These are phyloP conservation scores for Jaapia argillacea DNA, from an alignment of 768 basidiomycete species.

Conservation along the genomic window DNA sequence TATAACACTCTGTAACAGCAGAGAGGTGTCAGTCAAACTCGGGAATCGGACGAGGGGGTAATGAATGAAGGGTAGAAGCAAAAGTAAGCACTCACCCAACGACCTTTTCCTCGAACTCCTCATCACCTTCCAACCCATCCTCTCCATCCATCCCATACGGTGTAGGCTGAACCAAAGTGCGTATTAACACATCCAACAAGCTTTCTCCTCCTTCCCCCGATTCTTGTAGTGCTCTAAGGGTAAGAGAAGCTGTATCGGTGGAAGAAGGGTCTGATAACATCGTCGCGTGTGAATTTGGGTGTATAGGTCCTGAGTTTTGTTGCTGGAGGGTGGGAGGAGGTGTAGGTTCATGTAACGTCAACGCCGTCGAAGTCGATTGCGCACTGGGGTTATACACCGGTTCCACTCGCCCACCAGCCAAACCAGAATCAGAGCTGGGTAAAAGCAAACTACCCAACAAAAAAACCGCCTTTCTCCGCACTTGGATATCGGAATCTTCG, in stretches of 20 bases:
- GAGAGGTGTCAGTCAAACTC: no score
- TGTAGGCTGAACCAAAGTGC: conserved; percentile 41
- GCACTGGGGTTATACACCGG: background rate
- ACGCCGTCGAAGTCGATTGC: background rate
- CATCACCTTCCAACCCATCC: conserved; percentile 42
- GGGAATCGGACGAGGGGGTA: no score
- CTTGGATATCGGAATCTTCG: conserved; percentile 65
- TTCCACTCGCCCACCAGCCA: background rate
- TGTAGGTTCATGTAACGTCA: conserved; percentile 10
- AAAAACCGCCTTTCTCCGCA: conserved; percentile 74
- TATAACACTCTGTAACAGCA: no score
- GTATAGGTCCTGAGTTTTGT: conserved; percentile 29
- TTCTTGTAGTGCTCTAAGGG: conserved; percentile 43
- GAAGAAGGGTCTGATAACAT: conserved; percentile 47
- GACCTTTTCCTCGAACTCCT: conserved; percentile 57
- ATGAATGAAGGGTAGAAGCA: no score
- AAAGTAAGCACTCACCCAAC: no score
- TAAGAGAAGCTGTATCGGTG: conserved; percentile 36
- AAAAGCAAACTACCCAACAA: conserved; percentile 63
- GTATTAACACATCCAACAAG: conserved; percentile 40
- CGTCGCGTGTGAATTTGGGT: conserved; percentile 65
- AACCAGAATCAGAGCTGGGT: conserved; percentile 24
- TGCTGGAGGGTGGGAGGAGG: conserved; percentile 11
- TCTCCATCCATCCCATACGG: conserved; percentile 66
- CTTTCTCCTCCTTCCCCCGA: conserved; percentile 27